Conservation (phyloP, 495 filamentous ascomycete species). For the Penicillium chermesinum region DNA sequence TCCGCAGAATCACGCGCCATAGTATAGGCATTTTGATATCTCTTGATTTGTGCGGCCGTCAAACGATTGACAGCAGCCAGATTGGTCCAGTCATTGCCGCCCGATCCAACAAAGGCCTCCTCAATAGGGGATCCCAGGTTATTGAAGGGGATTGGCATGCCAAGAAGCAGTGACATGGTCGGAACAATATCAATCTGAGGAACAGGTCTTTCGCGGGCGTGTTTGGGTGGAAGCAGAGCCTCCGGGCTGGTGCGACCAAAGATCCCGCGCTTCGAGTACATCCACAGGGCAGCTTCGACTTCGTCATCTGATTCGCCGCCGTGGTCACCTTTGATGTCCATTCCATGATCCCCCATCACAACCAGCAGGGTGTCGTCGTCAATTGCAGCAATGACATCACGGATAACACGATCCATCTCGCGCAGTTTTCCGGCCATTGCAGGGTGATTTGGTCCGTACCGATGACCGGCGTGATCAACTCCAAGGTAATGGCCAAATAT, state of each 20-base stretch:
- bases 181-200: conserved; percentile 95
- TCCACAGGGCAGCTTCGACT: conserved; percentile 91
- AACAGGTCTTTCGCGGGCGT: conserved; percentile 74
- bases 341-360: conserved; percentile 97
- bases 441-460: conserved; percentile 88
- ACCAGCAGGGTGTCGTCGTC: conserved; percentile 86
- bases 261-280: conserved; percentile 82
- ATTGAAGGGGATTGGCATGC: conserved; percentile 92
- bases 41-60: conserved; percentile 79
- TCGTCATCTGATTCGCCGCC: conserved; percentile 95
- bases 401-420: conserved; percentile 83
- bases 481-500: conserved; percentile 90
- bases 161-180: conserved; percentile 79
- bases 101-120: conserved; percentile 76
- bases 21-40: conserved; percentile 72
- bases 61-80: conserved; percentile 70
- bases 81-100: conserved; percentile 65
- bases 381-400: conserved; percentile 61
- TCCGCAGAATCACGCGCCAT: conserved; percentile 58
- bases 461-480: conserved; percentile 94
- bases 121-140: conserved; percentile 94
- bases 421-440: conserved; percentile 86
- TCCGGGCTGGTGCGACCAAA: conserved; percentile 73
- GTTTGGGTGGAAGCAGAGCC: conserved; percentile 58
- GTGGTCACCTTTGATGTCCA: conserved; percentile 96